Evolutionary conservation across 176 grass and related monocot genomes (phyloP).

Genomic region (Musa troglodytarum): DNA sequence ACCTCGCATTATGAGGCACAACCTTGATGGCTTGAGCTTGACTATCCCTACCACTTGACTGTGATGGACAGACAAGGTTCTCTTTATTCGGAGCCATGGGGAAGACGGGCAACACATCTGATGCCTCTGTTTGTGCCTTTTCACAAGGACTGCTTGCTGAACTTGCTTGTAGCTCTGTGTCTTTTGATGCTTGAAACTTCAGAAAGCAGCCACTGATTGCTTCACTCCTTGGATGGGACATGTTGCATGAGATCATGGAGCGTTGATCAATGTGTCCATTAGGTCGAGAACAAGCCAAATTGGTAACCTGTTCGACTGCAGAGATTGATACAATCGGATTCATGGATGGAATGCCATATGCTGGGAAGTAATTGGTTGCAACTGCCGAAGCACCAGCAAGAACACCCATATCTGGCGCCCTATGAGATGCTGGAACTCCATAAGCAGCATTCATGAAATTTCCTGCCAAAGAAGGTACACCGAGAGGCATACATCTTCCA

Average conservation of each 20-base stretch:
- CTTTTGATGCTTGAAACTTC: slow-evolving; percentile 52
- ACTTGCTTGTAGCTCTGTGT: slow-evolving; percentile 67
- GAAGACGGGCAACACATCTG: slow-evolving; percentile 20
- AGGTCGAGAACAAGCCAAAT: slow-evolving; percentile 24
- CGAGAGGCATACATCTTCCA: slow-evolving; percentile 36
- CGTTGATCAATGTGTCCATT: slow-evolving; percentile 36
- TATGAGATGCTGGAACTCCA: slow-evolving; percentile 39
- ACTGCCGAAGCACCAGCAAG: slow-evolving; percentile 34
- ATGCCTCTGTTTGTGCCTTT: slow-evolving; percentile 31
- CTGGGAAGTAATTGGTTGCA: slow-evolving; percentile 40
- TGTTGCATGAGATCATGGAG: slow-evolving; percentile 49
- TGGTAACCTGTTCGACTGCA: slow-evolving; percentile 48
- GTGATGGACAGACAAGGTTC: slow-evolving; percentile 23
- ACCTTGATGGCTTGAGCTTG: slow-evolving; percentile 49
- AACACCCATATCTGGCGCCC: slow-evolving; percentile 43
- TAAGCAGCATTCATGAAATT: slow-evolving; percentile 61
- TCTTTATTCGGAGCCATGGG: slow-evolving; percentile 16
- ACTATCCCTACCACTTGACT: slow-evolving; percentile 31
- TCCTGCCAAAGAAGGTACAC: slow-evolving; percentile 32
- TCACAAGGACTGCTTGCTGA: slow-evolving; percentile 58
- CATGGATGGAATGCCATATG: slow-evolving; percentile 56
- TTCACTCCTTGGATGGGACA: slow-evolving; percentile 39
- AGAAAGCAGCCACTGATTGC: slow-evolving; percentile 29
- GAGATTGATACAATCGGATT: slow-evolving; percentile 32
- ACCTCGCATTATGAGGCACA: slow-evolving; percentile 61